A percentile compares a stretch with the other conserved stretches of the same genome.
These are phyloP conservation scores for Trichoderma reesei DNA, from an alignment of 495 filamentous ascomycete genomes.

Conservation along the genomic window DNA sequence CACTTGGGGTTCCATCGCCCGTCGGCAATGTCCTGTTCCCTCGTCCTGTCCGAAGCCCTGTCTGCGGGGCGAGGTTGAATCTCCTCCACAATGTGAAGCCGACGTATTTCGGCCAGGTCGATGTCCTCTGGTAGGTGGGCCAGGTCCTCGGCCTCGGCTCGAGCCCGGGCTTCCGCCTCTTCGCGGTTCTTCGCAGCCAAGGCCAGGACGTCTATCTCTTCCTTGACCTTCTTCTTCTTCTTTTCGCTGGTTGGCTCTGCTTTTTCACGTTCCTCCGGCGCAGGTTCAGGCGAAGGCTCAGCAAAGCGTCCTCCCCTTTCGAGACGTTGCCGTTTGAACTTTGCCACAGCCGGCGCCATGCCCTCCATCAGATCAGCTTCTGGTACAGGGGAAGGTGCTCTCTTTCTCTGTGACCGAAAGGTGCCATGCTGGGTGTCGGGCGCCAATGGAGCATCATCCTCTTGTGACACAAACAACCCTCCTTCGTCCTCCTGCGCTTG, in stretches of 20 bases:
- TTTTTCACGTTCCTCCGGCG: constrained; percentile 14
- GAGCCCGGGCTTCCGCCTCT: constrained; percentile 53
- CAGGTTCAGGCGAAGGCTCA: constrained; percentile 15
- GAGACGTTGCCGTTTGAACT: constrained; percentile 59
- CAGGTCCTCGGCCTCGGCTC: constrained; percentile 49
- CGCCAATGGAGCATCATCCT: constrained; percentile 12
- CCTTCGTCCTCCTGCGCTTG: constrained; percentile 17
- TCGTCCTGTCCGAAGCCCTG: constrained; percentile 12
- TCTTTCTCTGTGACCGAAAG: constrained; percentile 36
- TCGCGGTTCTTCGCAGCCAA: constrained; percentile 58
- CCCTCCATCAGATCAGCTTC: constrained; percentile 47
- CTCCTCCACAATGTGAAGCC: constrained; percentile 69
- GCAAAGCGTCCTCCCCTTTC: constrained; percentile 35
- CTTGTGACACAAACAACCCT: constrained; percentile 31
- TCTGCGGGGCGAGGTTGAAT: constrained; percentile 48
- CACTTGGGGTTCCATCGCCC: constrained; percentile 80
- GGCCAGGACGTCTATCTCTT: constrained; percentile 57
- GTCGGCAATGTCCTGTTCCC: constrained; percentile 36
- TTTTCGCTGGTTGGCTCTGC: constrained; percentile 21
- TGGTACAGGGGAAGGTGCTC: constrained; percentile 28
- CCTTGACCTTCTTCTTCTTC: constrained; percentile 37
- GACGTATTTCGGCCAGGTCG: constrained; percentile 60
- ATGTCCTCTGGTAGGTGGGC: constrained; percentile 45
- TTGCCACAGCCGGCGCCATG: constrained; percentile 60
- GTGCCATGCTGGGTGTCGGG: constrained; percentile 17